Percentiles rank a stretch among this genome's conserved stretches.
Conservation (phyloP, 1,284 basidiomycete species). For the Apiotrichum brassicae region DNA sequence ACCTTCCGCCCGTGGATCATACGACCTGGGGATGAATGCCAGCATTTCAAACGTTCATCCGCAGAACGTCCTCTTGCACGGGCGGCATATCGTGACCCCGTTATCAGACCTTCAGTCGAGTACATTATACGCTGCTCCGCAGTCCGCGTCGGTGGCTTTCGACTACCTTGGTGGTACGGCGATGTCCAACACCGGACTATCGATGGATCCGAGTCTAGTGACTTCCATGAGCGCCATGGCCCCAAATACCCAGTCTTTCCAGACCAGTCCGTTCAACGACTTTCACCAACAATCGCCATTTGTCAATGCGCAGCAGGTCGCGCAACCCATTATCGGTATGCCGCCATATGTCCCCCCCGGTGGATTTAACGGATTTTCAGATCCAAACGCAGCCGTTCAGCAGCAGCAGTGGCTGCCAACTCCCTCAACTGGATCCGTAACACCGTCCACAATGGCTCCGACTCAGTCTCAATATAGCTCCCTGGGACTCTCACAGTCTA, state of each 20-base stretch:
- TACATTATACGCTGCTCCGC: not conserved
- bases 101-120: not conserved
- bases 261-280: slow-evolving; percentile 1
- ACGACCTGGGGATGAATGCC: not conserved
- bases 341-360: slow-evolving; percentile 7
- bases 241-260: not conserved
- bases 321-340: slow-evolving; percentile 16
- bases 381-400: not conserved
- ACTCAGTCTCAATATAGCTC: not conserved
- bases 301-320: not conserved
- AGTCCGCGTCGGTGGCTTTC: not conserved
- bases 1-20: not conserved
- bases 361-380: not conserved
- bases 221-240: not conserved
- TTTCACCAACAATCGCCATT: slow-evolving; percentile 8
- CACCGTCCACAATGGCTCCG: not conserved
- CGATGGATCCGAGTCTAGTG: not conserved
- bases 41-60: not conserved
- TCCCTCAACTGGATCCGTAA: too few species aligned
- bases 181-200: not conserved
- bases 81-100: not conserved
- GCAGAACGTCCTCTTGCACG: not conserved
- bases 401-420: slow-evolving; percentile 1
- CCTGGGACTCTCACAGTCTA: not conserved
- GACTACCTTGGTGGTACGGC: not conserved